Base-by-base conservation (phyloP, 129 eudicot genomes). In the Dittrichia graveolens region DNA sequence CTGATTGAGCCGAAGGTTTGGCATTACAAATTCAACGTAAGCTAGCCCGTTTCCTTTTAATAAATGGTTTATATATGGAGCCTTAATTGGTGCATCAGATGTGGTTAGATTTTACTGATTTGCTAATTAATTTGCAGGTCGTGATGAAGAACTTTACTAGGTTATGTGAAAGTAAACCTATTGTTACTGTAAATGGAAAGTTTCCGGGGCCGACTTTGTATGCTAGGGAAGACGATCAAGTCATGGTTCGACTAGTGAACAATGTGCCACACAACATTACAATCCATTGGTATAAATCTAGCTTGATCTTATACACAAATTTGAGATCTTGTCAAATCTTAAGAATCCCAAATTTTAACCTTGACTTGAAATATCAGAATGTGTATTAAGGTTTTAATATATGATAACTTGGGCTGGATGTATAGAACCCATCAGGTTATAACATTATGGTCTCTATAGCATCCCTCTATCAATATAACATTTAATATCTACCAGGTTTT, bases 191-290 rank as follows among this genome's bases (percentile, higher is more conserved):
- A 7, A 84, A 91, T 14, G 97, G 97, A 16, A 83, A 80, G 70
- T 91, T 85, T 61, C 97, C 95, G 9, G 97, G 97, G 73, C 97
- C 97, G 8, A 83, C 90, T 50, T 76, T 88, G 35, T 80, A 82
- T 40, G 95, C 97, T 31, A 85, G 95, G 73, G 97, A 91, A 64
- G 97, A 73, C 42, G 97, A 91, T 48, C 80, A 64, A 8, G 95
- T 91, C 15, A 47, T 56, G 8, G 90, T 91, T 43, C 77, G 71
- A 67, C 82, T 91, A 10, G 74, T 69, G 60, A 91, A 91, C 82
- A 87, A 83, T n/a, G 92, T 84, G 3, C 70, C 85, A 15, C 61
- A 88, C 64, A 91, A 91, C 71, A 79, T 91, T 56, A 85, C 95
- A 7, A 88, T 91, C 16, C 97, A 91, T 61, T 91, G 95, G 96